A percentile compares a stretch with the other conserved stretches of the same genome.
These are phyloP conservation scores for Byssoonygena ceratinophila DNA, from an alignment of 2,329 filamentous ascomycete species.

Conservation along the genomic window DNA sequence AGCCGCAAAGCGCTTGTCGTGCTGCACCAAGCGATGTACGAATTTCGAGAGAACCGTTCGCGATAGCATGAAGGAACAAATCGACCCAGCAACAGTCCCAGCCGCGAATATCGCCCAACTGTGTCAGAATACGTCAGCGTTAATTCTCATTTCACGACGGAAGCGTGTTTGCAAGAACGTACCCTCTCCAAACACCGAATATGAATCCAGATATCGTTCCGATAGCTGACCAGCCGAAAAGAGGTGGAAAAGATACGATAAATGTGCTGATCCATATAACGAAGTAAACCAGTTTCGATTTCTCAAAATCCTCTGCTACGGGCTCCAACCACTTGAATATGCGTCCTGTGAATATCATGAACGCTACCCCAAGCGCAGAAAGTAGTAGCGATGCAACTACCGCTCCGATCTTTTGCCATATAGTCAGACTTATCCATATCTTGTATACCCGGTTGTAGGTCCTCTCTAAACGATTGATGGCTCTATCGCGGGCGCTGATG, in stretches of 20 bases:
- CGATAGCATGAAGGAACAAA: conserved; percentile 68
- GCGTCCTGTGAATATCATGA: conserved; percentile 65
- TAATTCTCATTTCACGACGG: background rate
- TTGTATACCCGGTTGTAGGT: conserved; percentile 25
- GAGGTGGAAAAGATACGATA: conserved; percentile 68
- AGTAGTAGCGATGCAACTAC: conserved; percentile 42
- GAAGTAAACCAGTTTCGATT: conserved; percentile 58
- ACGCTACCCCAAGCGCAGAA: conserved; percentile 52
- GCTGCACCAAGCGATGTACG: conserved; percentile 68
- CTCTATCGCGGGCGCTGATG: conserved; percentile 27
- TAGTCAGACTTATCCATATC: conserved; percentile 33
- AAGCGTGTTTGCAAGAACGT: conserved; percentile 32
- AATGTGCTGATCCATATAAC: conserved; percentile 69
- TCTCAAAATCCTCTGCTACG: conserved; percentile 64
- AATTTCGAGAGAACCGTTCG: conserved; percentile 67
- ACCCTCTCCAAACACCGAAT: conserved; percentile 61
- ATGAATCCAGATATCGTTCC: conserved; percentile 60
- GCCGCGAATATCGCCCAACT: conserved; percentile 77
- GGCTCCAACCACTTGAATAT: conserved; percentile 70
- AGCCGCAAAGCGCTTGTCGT: conserved; percentile 79
- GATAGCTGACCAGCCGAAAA: conserved; percentile 77
- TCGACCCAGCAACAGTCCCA: conserved; percentile 68
- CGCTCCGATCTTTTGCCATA: conserved; percentile 53
- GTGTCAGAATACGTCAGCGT: conserved; percentile 11
- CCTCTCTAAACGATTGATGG: conserved; percentile 30